A percentile compares a stretch with the other conserved stretches of the same genome.
phyloP scores from a whole-genome alignment of 1,284 basidiomycete genomes.

The Peniophora sp. region DNA sequence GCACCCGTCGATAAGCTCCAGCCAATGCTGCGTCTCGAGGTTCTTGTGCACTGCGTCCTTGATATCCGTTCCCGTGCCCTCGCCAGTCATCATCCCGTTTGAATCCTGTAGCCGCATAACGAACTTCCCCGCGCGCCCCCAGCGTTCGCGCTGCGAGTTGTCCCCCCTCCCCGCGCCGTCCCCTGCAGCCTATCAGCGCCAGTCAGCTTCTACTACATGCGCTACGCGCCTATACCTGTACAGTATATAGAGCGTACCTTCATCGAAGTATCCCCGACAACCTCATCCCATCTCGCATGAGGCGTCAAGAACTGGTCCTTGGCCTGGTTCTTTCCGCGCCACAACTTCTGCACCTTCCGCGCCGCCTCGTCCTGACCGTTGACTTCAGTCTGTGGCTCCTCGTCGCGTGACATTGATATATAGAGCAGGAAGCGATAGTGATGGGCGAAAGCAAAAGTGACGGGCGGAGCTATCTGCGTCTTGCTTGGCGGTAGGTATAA shows the following conservation, averaged over 20 bases:
- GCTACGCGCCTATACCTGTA: not conserved
- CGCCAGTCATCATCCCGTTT: constrained; percentile 26
- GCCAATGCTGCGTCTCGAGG: constrained; percentile 54
- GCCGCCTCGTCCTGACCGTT: constrained; percentile 17
- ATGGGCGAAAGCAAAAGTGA: no score
- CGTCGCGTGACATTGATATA: no score
- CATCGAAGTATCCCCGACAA: not conserved
- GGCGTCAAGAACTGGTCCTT: constrained; percentile 10
- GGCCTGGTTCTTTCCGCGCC: constrained; percentile 17
- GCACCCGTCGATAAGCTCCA: constrained; percentile 59
- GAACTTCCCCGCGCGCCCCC: constrained; percentile 38
- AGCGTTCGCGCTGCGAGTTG: constrained; percentile 32
- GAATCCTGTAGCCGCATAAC: constrained; percentile 35
- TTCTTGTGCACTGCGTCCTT: constrained; percentile 32
- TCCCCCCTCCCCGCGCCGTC: constrained; percentile 34
- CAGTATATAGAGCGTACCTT: constrained; percentile 1
- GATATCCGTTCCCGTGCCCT: constrained; percentile 18
- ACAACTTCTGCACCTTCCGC: constrained; percentile 22
- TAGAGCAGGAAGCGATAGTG: not conserved
- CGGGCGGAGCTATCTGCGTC: no score
- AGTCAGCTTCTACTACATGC: no score
- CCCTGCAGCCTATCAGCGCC: constrained; percentile 31
- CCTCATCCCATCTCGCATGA: constrained; percentile 8
- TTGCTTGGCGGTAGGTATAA: no score
- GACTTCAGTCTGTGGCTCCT: not conserved